Percentiles rank a stretch among this genome's conserved stretches.
These are phyloP conservation scores for Physocladia obscura DNA, from an alignment of 192 early-diverging fungal species.

Conservation along the genomic window DNA sequence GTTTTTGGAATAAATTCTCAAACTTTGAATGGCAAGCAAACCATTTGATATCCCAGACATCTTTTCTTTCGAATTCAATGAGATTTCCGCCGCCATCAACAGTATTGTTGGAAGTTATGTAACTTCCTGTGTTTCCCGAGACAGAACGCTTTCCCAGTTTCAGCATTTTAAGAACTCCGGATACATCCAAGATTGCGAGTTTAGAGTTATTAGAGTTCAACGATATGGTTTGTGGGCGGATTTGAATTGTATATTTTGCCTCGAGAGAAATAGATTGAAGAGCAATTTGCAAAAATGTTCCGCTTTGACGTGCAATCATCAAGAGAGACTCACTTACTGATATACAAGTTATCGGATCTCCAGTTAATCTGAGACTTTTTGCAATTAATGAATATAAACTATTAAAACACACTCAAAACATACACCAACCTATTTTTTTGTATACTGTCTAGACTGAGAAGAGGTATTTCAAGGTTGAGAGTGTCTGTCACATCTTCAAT, in stretches of 20 bases:
- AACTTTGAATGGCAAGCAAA: neutral
- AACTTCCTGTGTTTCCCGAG: slow-evolving; percentile 8
- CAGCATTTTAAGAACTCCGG: slow-evolving; percentile 54
- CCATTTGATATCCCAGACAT: slow-evolving; percentile 63
- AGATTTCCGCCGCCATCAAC: slow-evolving; percentile 35
- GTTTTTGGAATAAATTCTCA: neutral
- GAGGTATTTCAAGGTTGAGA: slow-evolving; percentile 21
- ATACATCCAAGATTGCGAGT: slow-evolving; percentile 47
- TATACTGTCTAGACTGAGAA: slow-evolving; percentile 15
- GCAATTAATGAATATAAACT: neutral
- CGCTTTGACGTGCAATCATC: slow-evolving; percentile 50
- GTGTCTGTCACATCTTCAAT: slow-evolving; percentile 47
- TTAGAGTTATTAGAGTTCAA: slow-evolving; percentile 48
- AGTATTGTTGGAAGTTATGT: neutral
- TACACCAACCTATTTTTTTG: neutral
- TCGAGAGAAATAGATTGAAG: slow-evolving; percentile 53
- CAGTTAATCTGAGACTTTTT: slow-evolving; percentile 26
- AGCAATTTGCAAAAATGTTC: slow-evolving; percentile 45
- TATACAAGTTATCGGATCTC: slow-evolving; percentile 49
- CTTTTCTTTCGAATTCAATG: slow-evolving; percentile 56
- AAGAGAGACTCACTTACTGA: slow-evolving; percentile 43
- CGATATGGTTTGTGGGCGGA: slow-evolving; percentile 36
- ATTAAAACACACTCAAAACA: neutral
- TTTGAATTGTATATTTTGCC: slow-evolving; percentile 41
- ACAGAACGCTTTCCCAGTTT: slow-evolving; percentile 34